A percentile compares a stretch with the other conserved stretches of the same genome.
phyloP scores from a whole-genome alignment of 2,329 filamentous ascomycete genomes.

The Hymenoscyphus linearis region DNA sequence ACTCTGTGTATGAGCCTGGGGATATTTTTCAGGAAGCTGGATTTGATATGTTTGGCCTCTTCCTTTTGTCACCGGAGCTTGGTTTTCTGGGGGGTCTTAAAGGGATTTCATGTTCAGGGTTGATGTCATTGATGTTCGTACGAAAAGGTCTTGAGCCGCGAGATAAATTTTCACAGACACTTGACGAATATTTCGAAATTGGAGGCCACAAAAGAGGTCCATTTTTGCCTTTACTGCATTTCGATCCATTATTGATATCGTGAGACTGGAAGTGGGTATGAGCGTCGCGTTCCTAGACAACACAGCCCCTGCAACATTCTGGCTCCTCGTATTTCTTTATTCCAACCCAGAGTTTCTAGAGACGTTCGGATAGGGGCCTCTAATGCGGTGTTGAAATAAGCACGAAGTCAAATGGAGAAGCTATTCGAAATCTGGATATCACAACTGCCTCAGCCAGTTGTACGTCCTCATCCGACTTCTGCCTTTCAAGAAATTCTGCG shows the following conservation, averaged over 20 bases:
- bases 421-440: constrained; percentile 13
- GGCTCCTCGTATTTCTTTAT: constrained; percentile 36
- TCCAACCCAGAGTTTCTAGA: constrained; percentile 30
- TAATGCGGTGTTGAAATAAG: neutral
- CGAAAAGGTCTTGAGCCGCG: constrained; percentile 32
- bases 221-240: constrained; percentile 34
- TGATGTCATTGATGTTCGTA: constrained; percentile 5
- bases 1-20: constrained; percentile 37
- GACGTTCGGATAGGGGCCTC: constrained; percentile 27
- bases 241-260: constrained; percentile 34
- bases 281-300: constrained; percentile 38
- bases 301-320: constrained; percentile 37
- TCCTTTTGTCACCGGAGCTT: neutral
- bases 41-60: constrained; percentile 27
- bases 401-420: constrained; percentile 5
- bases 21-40: constrained; percentile 37
- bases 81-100: neutral
- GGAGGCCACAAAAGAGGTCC: constrained; percentile 37
- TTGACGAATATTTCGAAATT: constrained; percentile 36
- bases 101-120: neutral
- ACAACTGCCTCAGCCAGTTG: constrained; percentile 23
- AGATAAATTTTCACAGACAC: constrained; percentile 32
- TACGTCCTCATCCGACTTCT: constrained; percentile 36
- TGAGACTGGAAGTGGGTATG: constrained; percentile 38
- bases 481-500: constrained; percentile 40